Evolutionary conservation across 768 basidiomycete genomes (phyloP).

Genomic region (Agaricus subrufescens): DNA sequence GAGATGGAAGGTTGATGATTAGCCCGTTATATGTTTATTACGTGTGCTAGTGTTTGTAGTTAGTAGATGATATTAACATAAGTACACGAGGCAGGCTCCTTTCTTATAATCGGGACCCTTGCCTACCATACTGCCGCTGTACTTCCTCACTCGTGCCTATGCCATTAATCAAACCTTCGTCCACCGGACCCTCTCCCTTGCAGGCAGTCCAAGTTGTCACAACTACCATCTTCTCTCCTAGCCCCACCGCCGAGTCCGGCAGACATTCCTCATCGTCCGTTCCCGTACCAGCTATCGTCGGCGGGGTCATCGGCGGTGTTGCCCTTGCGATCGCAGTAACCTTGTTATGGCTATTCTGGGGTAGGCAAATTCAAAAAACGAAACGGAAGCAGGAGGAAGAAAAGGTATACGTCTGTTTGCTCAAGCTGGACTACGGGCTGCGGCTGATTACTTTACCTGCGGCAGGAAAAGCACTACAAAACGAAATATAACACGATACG

Average conservation of each 20-base stretch:
- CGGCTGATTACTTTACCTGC: conserved; percentile 2
- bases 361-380: conserved; percentile 33
- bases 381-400: conserved; percentile 23
- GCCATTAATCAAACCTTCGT: conserved; percentile 10
- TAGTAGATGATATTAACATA: conserved; percentile 7
- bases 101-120: not conserved
- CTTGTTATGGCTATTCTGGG: conserved; percentile 44
- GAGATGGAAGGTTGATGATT: conserved; percentile 42
- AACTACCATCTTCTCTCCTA: conserved; percentile 11
- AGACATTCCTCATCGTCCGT: conserved; percentile 16
- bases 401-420: conserved; percentile 15
- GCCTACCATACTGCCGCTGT: not conserved
- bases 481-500: conserved; percentile 37
- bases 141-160: conserved; percentile 5
- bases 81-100: conserved; percentile 11
- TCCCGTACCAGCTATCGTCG: conserved; percentile 47
- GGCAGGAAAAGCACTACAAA: conserved; percentile 19
- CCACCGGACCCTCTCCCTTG: not conserved
- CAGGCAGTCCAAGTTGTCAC: conserved; percentile 6
- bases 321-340: conserved; percentile 38
- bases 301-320: conserved; percentile 44
- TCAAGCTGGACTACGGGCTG: not conserved
- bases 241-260: not conserved
- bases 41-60: not conserved
- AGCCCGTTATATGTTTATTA: not conserved